Base-by-base conservation (phyloP, 1,139 yeast species). In the Zygosaccharomyces sapae region DNA sequence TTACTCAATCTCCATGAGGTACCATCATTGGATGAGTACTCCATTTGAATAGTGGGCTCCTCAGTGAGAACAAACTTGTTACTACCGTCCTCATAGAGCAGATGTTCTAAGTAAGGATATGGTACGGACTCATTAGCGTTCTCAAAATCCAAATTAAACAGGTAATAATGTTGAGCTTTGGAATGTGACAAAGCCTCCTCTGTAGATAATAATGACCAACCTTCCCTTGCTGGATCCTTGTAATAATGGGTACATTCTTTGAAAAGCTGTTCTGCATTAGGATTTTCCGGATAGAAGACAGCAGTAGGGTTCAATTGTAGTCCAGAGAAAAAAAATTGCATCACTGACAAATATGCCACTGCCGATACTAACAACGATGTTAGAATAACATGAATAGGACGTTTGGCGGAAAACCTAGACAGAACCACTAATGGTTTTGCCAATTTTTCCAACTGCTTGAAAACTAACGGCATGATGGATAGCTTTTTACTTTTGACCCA, bases 341-440 rank as follows among this genome's bases (percentile, higher is more conserved):
- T 83, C 18, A 88, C 80, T 13, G 92, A 79, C 57, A 88, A 76
- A 67, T 88, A 92, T 9, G 94, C 88, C 47, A 86, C 72, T 7
- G 95, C 83, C 2, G 95, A 95, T 49, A 87, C 69, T 47, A 88
- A 70, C 25, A 94, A 77, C 13, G 90, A 79, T 53, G 81, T 63
- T 44, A 89, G 81, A 50, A 92, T 81, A 50, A 90, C 79, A 67
- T 92, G 98, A 57, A 92, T 88, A 30, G 99, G 99, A 60, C 83
- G 79, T 55, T 79, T 80, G 18, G 96, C 95, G 43, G 92, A 81
- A 37, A 76, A 67, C 55, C 75, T 77, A 33, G 95, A 86, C 51
- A 83, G 59, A 37, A 57, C 55, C 10, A 80, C 80, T 34, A 70
- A 53, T n/a, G 62, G 58, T 44, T 52, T 58, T n/a, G 66, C 65